Evolutionary conservation across 2,329 filamentous ascomycete genomes (phyloP), one percentile per base, ranked within the genome.

Genomic region (Colletotrichum horii): DNA sequence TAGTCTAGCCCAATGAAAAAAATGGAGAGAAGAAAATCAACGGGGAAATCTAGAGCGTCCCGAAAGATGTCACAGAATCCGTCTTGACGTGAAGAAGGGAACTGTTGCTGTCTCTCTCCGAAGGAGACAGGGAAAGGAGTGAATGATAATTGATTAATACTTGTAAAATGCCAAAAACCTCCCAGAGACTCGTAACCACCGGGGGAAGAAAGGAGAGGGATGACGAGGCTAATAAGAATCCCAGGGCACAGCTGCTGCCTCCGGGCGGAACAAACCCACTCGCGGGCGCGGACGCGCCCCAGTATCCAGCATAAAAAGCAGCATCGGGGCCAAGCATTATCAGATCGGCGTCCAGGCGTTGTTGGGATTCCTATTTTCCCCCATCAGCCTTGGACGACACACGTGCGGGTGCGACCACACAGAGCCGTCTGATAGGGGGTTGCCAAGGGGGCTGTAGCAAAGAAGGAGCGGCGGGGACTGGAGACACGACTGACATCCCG

Each of bases 401-500:
- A 64, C 55, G 62, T 67, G 69, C 38, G 34, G 43, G 65, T 68
- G 64, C 65, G 8, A 68, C 56, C 69, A 61, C 70, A 75, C 73
- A n/a, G 74, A 60, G 48, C 58, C 64, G 64, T 73, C 70, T 68
- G 74, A 73, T 68, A 30, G 70, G 64, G 24, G 32, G 32, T 15
- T 7, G 66, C 7, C 48, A 67, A 66, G 69, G 62, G 71, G 60
- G 62, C 67, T 43, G 26, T 43, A 58, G 60, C 34, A 22, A 73
- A 22, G n/a, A 24, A 28, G 70, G 73, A 34, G 34, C 52, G 70
- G 69, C 64, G 55, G 43, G 64, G 56, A 73, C 71, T 73, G 64
- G 70, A 73, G 73, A 75, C 73, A 68, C 70, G 70, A 73, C 70
- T 68, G 64, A 56, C 69, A 66, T 75, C 61, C 38, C 69, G 66